Conservation (phyloP, 352 stramenopile species). For the Phytophthora tubulina region DNA sequence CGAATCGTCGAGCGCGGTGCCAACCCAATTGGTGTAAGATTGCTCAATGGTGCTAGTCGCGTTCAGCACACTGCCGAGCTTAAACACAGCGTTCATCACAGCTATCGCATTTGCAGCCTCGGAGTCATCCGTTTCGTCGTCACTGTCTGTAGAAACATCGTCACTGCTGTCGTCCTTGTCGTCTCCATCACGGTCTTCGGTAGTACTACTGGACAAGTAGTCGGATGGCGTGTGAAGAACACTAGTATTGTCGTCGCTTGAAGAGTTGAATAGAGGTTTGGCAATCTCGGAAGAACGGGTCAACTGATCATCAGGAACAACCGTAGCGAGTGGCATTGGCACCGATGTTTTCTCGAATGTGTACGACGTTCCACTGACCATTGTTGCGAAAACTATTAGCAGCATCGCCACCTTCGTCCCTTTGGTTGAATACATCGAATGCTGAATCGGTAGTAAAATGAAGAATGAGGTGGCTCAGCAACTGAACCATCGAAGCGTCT, state of each 20-base stretch:
- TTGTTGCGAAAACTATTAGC: slow-evolving; percentile 1
- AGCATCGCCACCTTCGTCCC: slow-evolving; percentile 14
- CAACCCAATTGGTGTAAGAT: slow-evolving; percentile 49
- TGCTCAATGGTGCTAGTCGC: slow-evolving; percentile 43
- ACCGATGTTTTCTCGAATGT: slow-evolving; percentile 6
- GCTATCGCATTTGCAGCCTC: neutral
- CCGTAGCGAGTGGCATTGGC: slow-evolving; percentile 1
- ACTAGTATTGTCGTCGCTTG: neutral
- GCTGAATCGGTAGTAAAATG: neutral
- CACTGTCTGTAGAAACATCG: slow-evolving; percentile 6
- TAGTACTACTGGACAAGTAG: neutral
- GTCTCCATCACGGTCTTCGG: slow-evolving; percentile 7
- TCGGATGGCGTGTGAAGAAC: neutral
- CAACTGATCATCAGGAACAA: slow-evolving; percentile 4
- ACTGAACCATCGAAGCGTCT: neutral
- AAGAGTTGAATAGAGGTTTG: neutral
- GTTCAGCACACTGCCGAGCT: slow-evolving; percentile 38
- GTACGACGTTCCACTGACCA: slow-evolving; percentile 2
- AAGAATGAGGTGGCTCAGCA: slow-evolving; percentile 15
- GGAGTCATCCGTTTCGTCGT: neutral
- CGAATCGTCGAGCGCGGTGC: slow-evolving; percentile 6
- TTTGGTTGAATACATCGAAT: neutral
- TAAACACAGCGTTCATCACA: slow-evolving; percentile 27
- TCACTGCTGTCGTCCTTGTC: slow-evolving; percentile 16
- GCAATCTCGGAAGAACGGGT: neutral